Evolutionary conservation across 495 filamentous ascomycete species (phyloP), one percentile per base, ranked within the genome.

Genomic region (Daldinia childiae): DNA sequence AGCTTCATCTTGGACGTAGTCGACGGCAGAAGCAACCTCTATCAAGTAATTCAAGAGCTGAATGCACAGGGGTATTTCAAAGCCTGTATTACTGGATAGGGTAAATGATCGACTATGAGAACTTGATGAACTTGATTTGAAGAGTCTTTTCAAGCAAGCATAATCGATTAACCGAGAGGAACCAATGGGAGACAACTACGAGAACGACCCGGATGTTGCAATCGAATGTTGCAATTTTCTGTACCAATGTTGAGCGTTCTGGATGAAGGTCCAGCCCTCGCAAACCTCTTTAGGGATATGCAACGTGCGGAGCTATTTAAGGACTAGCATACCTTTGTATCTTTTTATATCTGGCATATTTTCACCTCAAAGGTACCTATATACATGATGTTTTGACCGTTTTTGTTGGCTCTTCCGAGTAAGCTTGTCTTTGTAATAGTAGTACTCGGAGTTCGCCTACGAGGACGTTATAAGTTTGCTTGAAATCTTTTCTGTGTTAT

Each of bases 121-220:
- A 14, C 66, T 54, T 41, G 26, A 45, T 36, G 43, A 6, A 48
- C 17, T 48, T 48, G 43, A 48, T 57, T 68, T 17, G 38, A 73
- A 63, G 58, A 64, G 58, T 54, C 50, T 58, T 62, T 65, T 39
- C n/a, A 64, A 61, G 61, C 21, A 62, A 65, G 27, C 15, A 39
- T 38, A 27, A n/a, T 45, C 19, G 21, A 39, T 30, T 64, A 3
- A 48, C 6, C 24, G 19, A 41, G 24, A 32, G 7, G 0, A 27
- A 15, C 66, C 71, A 70, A 71, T 71, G 45, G 65, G 58, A 56
- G 50, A 62, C 36, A 60, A 74, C 57, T 52, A 61, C 36, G 21
- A 41, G 38, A 14, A 38, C 27, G 61, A 59, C 17, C 61, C 21
- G 1, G 3, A 34, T 34, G 32, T 34, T 34, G 32, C 32, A 34